phyloP scores from a whole-genome alignment of 116 monocot genomes.

The Phalaenopsis hybrid region DNA sequence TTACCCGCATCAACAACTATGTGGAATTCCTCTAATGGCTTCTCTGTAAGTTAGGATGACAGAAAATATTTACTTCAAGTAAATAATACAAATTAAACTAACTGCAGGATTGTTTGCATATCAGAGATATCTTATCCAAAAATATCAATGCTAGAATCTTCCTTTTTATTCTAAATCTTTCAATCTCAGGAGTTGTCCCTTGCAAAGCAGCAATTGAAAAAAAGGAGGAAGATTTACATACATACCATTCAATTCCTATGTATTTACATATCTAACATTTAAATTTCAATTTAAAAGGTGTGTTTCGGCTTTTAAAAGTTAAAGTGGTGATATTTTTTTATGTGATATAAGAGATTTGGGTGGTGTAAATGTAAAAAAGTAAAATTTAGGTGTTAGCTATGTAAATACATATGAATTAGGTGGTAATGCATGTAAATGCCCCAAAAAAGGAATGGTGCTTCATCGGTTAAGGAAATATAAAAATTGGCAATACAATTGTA shows the following conservation, averaged over 20 bases:
- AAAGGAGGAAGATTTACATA: no score
- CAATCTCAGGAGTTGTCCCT: not conserved
- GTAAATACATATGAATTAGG: no score
- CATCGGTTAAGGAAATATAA: not conserved
- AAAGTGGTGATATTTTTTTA: no score
- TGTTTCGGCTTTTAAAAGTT: no score
- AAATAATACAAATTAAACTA: not conserved
- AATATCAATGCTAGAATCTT: not conserved
- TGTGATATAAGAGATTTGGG: no score
- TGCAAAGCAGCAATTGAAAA: not conserved
- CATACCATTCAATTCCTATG: no score
- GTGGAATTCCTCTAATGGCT: constrained; percentile 87
- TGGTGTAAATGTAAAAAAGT: no score
- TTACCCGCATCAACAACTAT: constrained; percentile 98
- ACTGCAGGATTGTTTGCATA: not conserved
- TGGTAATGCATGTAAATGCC: no score
- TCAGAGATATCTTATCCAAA: not conserved
- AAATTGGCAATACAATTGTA: not conserved
- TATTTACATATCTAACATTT: no score
- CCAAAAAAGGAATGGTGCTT: no score
- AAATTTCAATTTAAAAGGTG: no score
- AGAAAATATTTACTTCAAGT: constrained; percentile 10
- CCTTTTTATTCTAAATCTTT: not conserved
- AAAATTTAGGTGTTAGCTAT: no score
- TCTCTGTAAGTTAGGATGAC: constrained; percentile 47